These are phyloP conservation scores for Zygosaccharomyces siamensis DNA, from an alignment of 805 yeast species.

Conservation along the genomic window DNA sequence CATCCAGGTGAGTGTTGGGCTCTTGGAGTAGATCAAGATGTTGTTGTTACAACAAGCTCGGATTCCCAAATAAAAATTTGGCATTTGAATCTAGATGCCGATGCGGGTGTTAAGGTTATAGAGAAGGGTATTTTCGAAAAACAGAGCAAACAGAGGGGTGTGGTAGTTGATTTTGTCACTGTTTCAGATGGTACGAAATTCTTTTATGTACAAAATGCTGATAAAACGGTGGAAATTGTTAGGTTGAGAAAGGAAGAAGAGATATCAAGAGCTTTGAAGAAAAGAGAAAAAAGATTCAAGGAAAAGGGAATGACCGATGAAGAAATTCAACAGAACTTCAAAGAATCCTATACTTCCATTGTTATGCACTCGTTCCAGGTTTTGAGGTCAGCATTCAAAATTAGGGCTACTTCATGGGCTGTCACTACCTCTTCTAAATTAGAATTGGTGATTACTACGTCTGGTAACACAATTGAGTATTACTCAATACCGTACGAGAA, in stretches of 20 bases:
- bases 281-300: constrained; percentile 69
- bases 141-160: constrained; percentile 69
- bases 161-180: constrained; percentile 47
- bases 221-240: constrained; percentile 74
- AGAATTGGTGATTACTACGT: constrained; percentile 59
- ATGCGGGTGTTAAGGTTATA: constrained; percentile 48
- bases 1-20: constrained; percentile 94
- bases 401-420: constrained; percentile 67
- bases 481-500: constrained; percentile 57
- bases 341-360: constrained; percentile 48
- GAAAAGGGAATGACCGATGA: constrained; percentile 64
- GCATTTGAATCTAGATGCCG: constrained; percentile 54
- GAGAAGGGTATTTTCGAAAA: constrained; percentile 69
- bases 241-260: constrained; percentile 74
- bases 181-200: constrained; percentile 32
- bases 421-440: constrained; percentile 42
- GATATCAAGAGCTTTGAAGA: constrained; percentile 66
- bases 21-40: constrained; percentile 45
- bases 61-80: constrained; percentile 82
- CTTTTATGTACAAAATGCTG: constrained; percentile 72
- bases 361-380: constrained; percentile 64
- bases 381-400: constrained; percentile 58
- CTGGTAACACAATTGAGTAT: constrained; percentile 72
- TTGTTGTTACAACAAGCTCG: constrained; percentile 68
- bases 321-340: constrained; percentile 51